Evolutionary conservation across 306 rosid species (phyloP).

Genomic region (Quercus dentata): DNA sequence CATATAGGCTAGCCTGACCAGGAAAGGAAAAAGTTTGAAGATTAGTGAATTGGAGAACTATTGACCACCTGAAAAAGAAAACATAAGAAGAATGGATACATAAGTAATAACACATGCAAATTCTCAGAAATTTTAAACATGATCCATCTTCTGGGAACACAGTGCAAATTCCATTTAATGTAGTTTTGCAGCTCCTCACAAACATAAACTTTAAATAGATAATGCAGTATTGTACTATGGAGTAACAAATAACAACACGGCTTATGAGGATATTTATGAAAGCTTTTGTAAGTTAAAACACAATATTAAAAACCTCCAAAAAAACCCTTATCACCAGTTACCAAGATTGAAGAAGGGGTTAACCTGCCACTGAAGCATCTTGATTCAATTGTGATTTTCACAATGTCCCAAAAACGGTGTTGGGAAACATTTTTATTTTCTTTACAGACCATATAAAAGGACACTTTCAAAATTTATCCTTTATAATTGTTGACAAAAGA

Average conservation of each 20-base stretch:
- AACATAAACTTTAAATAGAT: not conserved
- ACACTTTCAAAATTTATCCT: too few species aligned
- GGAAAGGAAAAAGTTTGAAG: conserved; percentile 10
- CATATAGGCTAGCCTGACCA: conserved; percentile 28
- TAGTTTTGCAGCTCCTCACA: not conserved
- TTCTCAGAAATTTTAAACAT: not conserved
- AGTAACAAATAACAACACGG: too few species aligned
- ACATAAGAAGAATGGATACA: too few species aligned
- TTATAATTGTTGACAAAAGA: too few species aligned
- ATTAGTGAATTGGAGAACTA: not conserved
- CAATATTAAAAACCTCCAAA: not conserved
- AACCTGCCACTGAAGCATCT: too few species aligned
- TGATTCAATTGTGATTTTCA: too few species aligned
- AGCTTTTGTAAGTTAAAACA: not conserved
- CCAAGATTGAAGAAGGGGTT: too few species aligned
- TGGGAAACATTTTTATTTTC: too few species aligned
- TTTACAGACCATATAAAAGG: too few species aligned
- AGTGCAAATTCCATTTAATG: not conserved
- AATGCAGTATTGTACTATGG: too few species aligned
- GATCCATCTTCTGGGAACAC: not conserved
- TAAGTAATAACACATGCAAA: not conserved
- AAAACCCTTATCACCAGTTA: not conserved
- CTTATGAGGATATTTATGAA: not conserved
- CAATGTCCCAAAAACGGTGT: too few species aligned
- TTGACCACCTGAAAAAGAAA: not conserved